Percentiles rank a stretch among this genome's conserved stretches.
These are phyloP conservation scores for Cyberlindnera maritima DNA, from an alignment of 805 yeast genomes.

Conservation along the genomic window DNA sequence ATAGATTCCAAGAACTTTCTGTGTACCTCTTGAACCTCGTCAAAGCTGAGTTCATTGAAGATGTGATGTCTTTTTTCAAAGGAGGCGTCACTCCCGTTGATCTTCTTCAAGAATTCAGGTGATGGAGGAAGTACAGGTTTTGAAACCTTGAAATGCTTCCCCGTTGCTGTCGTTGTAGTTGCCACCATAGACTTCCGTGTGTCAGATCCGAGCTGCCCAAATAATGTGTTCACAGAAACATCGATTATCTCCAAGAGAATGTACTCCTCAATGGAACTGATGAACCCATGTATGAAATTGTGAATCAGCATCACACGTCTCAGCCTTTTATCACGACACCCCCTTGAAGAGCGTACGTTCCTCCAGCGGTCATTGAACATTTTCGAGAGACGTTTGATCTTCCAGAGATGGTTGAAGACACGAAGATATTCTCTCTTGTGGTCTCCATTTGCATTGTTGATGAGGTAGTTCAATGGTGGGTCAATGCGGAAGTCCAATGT, in stretches of 20 bases:
- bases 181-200: background rate
- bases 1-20: slow-evolving; percentile 33
- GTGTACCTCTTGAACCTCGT: slow-evolving; percentile 42
- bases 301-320: slow-evolving; percentile 29
- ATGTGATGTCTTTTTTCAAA: slow-evolving; percentile 9
- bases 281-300: slow-evolving; percentile 32
- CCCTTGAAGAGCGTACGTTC: slow-evolving; percentile 26
- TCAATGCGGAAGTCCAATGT: slow-evolving; percentile 71
- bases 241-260: slow-evolving; percentile 33
- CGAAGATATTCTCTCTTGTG: slow-evolving; percentile 62
- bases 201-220: background rate
- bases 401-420: slow-evolving; percentile 84
- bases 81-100: slow-evolving; percentile 13
- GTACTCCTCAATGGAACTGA: slow-evolving; percentile 31
- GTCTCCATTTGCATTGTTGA: slow-evolving; percentile 46
- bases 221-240: slow-evolving; percentile 1
- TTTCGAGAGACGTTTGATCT: slow-evolving; percentile 59
- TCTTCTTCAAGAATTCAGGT: slow-evolving; percentile 18
- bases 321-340: slow-evolving; percentile 1
- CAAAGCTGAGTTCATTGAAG: slow-evolving; percentile 40
- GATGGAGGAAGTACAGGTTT: slow-evolving; percentile 32
- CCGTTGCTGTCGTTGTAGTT: slow-evolving; percentile 6
- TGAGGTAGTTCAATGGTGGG: slow-evolving; percentile 51
- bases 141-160: slow-evolving; percentile 27
- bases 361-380: slow-evolving; percentile 51